Base-by-base conservation (phyloP, 2,329 filamentous ascomycete genomes). In the Cladosporium phlei region DNA sequence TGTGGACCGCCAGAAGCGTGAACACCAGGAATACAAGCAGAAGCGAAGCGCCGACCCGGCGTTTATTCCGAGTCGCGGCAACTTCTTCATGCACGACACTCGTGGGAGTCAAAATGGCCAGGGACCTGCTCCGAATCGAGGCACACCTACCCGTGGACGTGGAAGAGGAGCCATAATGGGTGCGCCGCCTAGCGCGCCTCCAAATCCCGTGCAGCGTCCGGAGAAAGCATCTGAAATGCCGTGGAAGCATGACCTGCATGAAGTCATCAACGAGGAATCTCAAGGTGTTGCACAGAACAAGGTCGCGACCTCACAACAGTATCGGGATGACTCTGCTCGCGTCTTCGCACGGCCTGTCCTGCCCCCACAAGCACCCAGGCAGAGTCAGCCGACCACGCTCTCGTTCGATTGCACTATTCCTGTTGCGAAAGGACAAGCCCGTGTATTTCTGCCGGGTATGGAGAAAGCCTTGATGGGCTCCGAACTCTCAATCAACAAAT, bases 61-160 rank as follows among this genome's bases (percentile, higher is more conserved):
- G 9, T 95, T 95, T 69, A 91, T 96, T 46, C 91, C 93, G 45
- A 96, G 94, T 61, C 78, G 91, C 55, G 93, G 93, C 49, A 85
- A 87, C 52, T 97, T 97, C 74, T 97, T 96, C 72, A 89, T 97
- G 80, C 91, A 97, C 67, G 93, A 97, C 64, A 83, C 88, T 57
- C 80, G 85, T 47, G 85, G 56, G 10, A 44, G 49, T 16, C 46
- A 33, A 3, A 49, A 55, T 37, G 55, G 54, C 17, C 57, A 55
- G 37, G 48, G 51, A 12, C 49, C 48, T 3, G 49, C 49, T 8
- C 48, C 53, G 12, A 35, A 51, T 7, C 46, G 60, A 49, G 59
- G 59, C 12, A 55, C 47, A 33, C 58, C 54, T 49, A 45, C 38
- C 17, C 77, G 83, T 66, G 83, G 80, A 28, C 72, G 77, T 51